Evolutionary conservation across 1,139 yeast species (phyloP).

Genomic region (Pichia sp.): DNA sequence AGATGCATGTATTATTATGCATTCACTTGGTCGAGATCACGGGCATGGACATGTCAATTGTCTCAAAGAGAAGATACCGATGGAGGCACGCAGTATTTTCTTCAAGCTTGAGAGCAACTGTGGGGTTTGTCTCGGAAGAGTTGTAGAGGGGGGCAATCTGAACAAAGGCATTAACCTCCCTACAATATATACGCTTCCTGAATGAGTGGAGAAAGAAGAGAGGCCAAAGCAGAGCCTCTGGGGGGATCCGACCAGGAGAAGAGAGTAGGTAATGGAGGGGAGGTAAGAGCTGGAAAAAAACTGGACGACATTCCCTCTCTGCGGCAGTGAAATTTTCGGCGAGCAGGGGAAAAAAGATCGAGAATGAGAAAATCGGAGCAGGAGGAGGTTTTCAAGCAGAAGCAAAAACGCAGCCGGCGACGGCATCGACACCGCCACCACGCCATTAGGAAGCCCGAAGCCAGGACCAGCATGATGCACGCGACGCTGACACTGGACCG

Average conservation of each 20-base stretch:
- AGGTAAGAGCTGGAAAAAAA: neutral
- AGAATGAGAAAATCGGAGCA: neutral
- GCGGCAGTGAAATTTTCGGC: neutral
- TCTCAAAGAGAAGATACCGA: neutral
- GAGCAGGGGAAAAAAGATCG: neutral
- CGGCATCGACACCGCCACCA: neutral
- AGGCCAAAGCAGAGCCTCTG: neutral
- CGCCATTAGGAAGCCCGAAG: neutral
- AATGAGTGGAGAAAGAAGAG: constrained; percentile 31
- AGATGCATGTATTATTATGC: too few relatives aligned
- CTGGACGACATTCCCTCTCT: neutral
- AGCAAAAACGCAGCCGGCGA: neutral
- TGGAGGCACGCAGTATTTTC: neutral
- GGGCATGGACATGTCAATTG: neutral
- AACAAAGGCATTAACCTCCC: constrained; percentile 33
- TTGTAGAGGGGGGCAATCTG: constrained; percentile 36
- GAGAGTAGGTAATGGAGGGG: neutral
- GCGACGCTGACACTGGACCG: neutral
- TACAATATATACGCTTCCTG: constrained; percentile 35
- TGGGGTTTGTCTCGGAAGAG: constrained; percentile 28
- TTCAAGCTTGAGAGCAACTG: neutral
- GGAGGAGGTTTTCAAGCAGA: neutral
- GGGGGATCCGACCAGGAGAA: neutral
- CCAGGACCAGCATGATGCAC: neutral
- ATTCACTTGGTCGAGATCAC: too few relatives aligned